phyloP scores from a whole-genome alignment of 768 basidiomycete genomes.

The Boletus rufocinnamomeus region DNA sequence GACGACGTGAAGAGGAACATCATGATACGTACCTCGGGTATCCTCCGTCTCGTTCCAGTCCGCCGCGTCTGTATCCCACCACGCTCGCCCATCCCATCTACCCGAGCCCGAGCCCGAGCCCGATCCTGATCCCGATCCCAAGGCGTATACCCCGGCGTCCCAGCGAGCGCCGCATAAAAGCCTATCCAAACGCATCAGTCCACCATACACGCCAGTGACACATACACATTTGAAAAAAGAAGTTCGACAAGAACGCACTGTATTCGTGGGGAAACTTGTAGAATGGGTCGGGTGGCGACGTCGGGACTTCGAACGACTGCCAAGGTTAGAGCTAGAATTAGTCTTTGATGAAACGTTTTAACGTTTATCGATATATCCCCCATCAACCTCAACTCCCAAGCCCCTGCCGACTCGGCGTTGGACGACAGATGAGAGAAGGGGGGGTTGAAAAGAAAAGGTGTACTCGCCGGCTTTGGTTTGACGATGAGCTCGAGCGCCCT shows the following conservation, averaged over 20 bases:
- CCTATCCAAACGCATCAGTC: conserved; percentile 12
- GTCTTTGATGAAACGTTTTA: neutral
- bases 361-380: neutral
- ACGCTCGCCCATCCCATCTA: neutral
- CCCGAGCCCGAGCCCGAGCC: too few relatives aligned
- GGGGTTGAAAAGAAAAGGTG: neutral
- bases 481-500: conserved; percentile 28
- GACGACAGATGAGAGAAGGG: neutral
- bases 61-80: neutral
- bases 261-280: conserved; percentile 30
- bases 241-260: conserved; percentile 10
- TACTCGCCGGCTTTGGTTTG: conserved; percentile 33
- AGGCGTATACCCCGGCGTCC: conserved; percentile 20
- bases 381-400: too few relatives aligned
- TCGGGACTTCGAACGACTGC: conserved; percentile 32
- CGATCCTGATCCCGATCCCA: conserved; percentile 2
- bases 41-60: neutral
- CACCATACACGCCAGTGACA: neutral
- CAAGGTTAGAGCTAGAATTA: neutral
- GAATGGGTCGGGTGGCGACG: conserved; percentile 26
- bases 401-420: neutral
- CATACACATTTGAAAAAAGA: neutral
- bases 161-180: conserved; percentile 25
- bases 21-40: conserved; percentile 6
- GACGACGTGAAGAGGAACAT: neutral